Base-by-base conservation (phyloP, 1,284 basidiomycete genomes). In the Microbotryomycetes sp. region DNA sequence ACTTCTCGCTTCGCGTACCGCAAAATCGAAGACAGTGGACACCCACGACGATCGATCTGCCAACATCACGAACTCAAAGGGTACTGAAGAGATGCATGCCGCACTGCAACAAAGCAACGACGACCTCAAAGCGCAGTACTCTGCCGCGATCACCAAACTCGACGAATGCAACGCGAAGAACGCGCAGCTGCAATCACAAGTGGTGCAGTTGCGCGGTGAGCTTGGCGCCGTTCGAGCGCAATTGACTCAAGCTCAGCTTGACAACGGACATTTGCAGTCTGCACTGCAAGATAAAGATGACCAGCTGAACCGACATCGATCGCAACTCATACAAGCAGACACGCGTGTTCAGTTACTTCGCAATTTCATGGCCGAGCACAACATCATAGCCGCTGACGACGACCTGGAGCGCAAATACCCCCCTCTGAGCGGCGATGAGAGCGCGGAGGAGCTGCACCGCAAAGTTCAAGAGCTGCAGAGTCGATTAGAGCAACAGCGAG, bases 351-450 rank as follows among this genome's bases (percentile, higher is more conserved):
- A 81, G 36, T 86, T 92, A 79, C 80, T 98, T 64, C 85, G 90
- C 59, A 88, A 85, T 72, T 86, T 96, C 73, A 82, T 97, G 57
- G 84, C 86, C 48, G 96, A 98, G 72, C 87, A 91, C 71, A 92
- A 91, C 9, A 81, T 96, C 56, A 81, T 81, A 30, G 86, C 88
- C 64, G 87, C 63, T 15, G 62, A 71, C n/a, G 64, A 68, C 54
- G 88, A 92, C 63, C 79, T 96, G 26, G 88, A 92, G 76, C 46
- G 28, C n/a, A 57, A 52, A 45, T 63, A 60, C 49, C 51, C 62
- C 1, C 56, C 58, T 3, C 36, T 69, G 45, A 32, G n/a, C 6
- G 67, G 60, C 4, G 25, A 15, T 48, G 81, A 79, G 62, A 82
- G 84, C 73, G 80, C 92, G 23, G 83, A 84, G 0, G 88, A 91